These are phyloP conservation scores for Solanum hybrid DNA, from an alignment of 305 asterid species.

Conservation along the genomic window DNA sequence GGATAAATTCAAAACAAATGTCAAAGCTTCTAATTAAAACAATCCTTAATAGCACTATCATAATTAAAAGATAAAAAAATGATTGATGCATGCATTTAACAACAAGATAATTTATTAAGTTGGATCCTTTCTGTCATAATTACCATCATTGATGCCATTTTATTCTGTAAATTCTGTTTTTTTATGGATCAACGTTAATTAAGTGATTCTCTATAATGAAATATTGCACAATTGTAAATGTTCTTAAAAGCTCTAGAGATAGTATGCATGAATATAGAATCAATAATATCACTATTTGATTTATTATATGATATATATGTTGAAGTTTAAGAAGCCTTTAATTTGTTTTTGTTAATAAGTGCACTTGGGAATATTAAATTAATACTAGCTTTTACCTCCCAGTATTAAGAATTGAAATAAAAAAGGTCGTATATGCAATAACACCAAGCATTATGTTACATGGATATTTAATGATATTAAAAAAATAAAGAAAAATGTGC, in stretches of 20 bases:
- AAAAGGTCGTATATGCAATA: background rate
- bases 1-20: background rate
- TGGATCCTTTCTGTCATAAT: background rate
- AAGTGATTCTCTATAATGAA: background rate
- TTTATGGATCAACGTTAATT: background rate
- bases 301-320: background rate
- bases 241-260: background rate
- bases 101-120: background rate
- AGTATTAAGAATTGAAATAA: background rate
- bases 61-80: background rate
- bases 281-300: background rate
- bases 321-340: background rate
- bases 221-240: background rate
- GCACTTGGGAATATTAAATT: background rate
- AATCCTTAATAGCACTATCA: background rate
- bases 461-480: background rate
- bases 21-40: background rate
- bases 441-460: background rate
- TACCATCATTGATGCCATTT: background rate
- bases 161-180: slow-evolving; percentile 2
- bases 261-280: background rate
- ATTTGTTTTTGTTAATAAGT: background rate
- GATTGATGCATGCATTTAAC: slow-evolving; percentile 1
- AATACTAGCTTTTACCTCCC: background rate
- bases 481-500: background rate